These are phyloP conservation scores for Microdochium bolleyi DNA, from an alignment of 2,329 filamentous ascomycete species.

Conservation along the genomic window DNA sequence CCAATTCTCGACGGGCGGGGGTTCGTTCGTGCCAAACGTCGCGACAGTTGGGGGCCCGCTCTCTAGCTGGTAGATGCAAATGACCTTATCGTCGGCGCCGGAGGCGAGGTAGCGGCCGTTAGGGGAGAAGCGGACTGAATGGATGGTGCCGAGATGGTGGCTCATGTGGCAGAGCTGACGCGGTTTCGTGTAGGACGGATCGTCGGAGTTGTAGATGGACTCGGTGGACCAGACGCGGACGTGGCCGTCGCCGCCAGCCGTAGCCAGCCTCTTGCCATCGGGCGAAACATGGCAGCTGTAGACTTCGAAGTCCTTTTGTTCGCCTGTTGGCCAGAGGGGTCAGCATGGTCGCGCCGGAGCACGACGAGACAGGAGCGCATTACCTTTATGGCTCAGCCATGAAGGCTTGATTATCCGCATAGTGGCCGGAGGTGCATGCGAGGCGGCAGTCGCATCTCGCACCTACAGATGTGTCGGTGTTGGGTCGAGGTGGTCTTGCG, in stretches of 20 bases:
- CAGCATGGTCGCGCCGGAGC: constrained; percentile 5
- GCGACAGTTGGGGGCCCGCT: constrained; percentile 68
- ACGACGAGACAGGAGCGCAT: constrained; percentile 7
- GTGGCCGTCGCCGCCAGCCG: constrained; percentile 63
- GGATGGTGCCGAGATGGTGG: constrained; percentile 95
- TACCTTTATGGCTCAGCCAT: constrained; percentile 91
- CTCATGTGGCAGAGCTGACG: constrained; percentile 97
- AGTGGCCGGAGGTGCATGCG: constrained; percentile 15
- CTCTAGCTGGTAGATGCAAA: constrained; percentile 92
- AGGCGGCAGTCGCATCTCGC: constrained; percentile 21
- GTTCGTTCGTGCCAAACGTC: constrained; percentile 74
- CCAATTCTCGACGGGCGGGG: constrained; percentile 95
- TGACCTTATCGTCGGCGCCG: constrained; percentile 96
- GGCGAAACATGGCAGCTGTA: constrained; percentile 97
- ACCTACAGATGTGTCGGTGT: neutral
- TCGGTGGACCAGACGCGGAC: constrained; percentile 98
- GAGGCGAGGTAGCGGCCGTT: constrained; percentile 94
- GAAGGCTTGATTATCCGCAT: constrained; percentile 92
- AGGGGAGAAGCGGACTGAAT: constrained; percentile 92
- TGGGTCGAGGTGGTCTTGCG: neutral
- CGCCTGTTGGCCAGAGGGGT: constrained; percentile 46
- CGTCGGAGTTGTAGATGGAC: constrained; percentile 74
- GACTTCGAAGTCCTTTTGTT: constrained; percentile 97
- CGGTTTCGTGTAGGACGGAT: constrained; percentile 65
- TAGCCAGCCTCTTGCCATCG: constrained; percentile 54